Base-by-base conservation (phyloP, 805 yeast genomes). In the Kuraishia floccosa region DNA sequence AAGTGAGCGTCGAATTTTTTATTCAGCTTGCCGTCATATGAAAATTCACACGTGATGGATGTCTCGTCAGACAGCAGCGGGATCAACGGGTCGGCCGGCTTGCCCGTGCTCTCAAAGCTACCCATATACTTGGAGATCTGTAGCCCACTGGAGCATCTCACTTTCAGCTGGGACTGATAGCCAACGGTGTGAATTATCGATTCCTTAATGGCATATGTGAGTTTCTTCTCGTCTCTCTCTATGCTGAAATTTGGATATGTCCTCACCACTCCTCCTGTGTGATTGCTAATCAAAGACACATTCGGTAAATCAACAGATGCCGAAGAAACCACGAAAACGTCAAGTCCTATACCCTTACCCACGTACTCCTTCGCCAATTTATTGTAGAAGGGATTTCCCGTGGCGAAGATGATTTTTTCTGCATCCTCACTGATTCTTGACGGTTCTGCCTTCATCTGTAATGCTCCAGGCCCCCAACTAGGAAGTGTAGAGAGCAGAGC, bases 81-180 rank as follows among this genome's bases (percentile, higher is more conserved):
- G n/a, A 83, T 51, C n/a, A 58, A 52, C 5, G 91, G 89, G 44
- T 80, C 93, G 11, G 60, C 56, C 4, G 54, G 54, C 10, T 56
- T 54, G 19, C 56, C 54, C 2, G 48, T 39, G 11, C 60, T 56
- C 7, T 54, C 47, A 32, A 75, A 63, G 27, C 64, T 66, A 0
- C 89, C 89, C 43, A 78, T 80, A 48, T 86, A 83, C 34, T 72
- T 72, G 11, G 70, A 56, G 6, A 89, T 84, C 46, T 83, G 93
- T 31, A 91, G 58, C 0, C 97, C 97, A 39, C 69, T 74, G 1
- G 96, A 85, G 43, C 87, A 79, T 40, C 98, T 79, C 17, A 86
- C 69, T 46, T 86, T 86, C 39, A 89, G 54, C 40, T 79, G 79
- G 4, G 82, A 87, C 50, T 83, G 91, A 43, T 80, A 80, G 4